Conservation (phyloP, 352 stramenopile genomes). For the Phytophthora multivora region DNA sequence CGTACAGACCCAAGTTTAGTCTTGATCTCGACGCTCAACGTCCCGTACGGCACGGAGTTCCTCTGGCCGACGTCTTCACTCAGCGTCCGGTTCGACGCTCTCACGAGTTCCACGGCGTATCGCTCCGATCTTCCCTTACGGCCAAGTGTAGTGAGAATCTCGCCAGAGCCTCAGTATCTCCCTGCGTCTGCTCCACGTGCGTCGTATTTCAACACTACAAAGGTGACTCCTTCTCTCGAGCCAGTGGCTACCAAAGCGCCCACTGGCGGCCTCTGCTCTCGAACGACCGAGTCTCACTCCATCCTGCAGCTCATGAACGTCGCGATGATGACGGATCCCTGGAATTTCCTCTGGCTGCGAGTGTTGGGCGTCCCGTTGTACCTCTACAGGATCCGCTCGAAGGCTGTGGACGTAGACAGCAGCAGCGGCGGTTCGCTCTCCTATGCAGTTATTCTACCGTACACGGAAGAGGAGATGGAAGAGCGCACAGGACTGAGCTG, state of each 20-base stretch:
- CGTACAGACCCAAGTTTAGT: background rate
- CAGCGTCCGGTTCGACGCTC: slow-evolving; percentile 23
- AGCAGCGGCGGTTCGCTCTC: background rate
- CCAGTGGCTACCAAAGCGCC: background rate
- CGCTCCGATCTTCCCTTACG: background rate
- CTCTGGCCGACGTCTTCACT: slow-evolving; percentile 28
- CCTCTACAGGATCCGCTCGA: slow-evolving; percentile 31
- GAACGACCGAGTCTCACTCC: slow-evolving; percentile 17
- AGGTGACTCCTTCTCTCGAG: too few relatives aligned
- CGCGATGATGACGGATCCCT: slow-evolving; percentile 53
- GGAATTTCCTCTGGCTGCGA: slow-evolving; percentile 40
- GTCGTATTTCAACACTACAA: too few relatives aligned
- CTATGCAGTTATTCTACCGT: slow-evolving; percentile 30
- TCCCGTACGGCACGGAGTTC: slow-evolving; percentile 12
- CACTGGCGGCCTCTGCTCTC: background rate
- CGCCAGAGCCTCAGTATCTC: background rate
- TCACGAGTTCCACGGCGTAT: background rate
- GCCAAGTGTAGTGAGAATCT: slow-evolving; percentile 1
- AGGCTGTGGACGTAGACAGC: background rate
- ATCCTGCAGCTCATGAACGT: slow-evolving; percentile 51
- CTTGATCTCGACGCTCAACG: slow-evolving; percentile 5
- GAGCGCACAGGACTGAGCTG: slow-evolving; percentile 30
- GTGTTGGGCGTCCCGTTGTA: slow-evolving; percentile 34
- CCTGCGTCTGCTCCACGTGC: too few relatives aligned
- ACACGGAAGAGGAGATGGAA: slow-evolving; percentile 29